Percentiles rank a stretch among this genome's conserved stretches.
phyloP scores from a whole-genome alignment of 345 rosid species.

The Citrus inodora region DNA sequence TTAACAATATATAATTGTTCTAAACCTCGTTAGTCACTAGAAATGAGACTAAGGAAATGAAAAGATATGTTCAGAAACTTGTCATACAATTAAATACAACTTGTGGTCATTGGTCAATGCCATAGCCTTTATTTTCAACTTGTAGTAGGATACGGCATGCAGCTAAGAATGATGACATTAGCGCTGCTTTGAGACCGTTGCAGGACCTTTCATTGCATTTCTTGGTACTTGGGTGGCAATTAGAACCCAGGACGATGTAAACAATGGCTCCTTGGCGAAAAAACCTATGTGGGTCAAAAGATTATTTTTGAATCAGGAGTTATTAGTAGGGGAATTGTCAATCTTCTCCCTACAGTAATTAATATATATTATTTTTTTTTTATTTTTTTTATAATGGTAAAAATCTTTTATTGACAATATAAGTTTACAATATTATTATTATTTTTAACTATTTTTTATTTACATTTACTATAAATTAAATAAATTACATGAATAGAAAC shows the following conservation, averaged over 20 bases:
- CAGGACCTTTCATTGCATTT: neutral
- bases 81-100: neutral
- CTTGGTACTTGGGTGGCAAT: neutral
- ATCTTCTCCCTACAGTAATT: accelerated
- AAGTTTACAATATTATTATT: too few species aligned
- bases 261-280: conserved; percentile 20
- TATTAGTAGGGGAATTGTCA: neutral
- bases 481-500: too few species aligned
- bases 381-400: too few species aligned
- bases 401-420: too few species aligned
- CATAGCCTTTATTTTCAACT: neutral
- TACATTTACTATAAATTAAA: too few species aligned
- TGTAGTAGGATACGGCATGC: conserved; percentile 14
- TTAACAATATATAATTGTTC: neutral
- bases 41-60: neutral
- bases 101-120: neutral
- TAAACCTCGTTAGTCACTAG: conserved; percentile 15
- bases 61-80: neutral
- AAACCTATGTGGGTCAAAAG: conserved; percentile 10
- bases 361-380: accelerated
- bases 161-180: neutral
- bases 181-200: neutral
- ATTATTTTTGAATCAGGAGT: neutral
- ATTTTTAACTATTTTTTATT: too few species aligned
- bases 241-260: conserved; percentile 8